A percentile compares a stretch with the other conserved stretches of the same genome.
These are phyloP conservation scores for Blastobotrys persicus DNA, from an alignment of 1,139 yeast species.

Conservation along the genomic window DNA sequence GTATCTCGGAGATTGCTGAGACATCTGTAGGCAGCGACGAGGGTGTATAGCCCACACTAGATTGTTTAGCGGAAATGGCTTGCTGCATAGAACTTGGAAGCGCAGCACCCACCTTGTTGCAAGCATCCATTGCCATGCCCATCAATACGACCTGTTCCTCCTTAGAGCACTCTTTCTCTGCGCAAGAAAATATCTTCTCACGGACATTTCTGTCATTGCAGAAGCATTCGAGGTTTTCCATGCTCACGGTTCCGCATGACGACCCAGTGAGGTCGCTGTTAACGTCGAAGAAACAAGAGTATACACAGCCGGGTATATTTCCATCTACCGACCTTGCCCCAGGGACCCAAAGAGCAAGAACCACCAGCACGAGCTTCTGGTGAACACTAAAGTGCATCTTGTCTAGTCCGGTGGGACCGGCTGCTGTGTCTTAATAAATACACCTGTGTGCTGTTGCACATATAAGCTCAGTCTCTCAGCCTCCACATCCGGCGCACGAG, in stretches of 20 bases:
- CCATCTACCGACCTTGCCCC: not conserved
- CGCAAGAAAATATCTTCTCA: not conserved
- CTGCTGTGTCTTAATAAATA: too few species aligned
- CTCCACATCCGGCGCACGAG: too few species aligned
- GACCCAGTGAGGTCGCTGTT: conserved; percentile 1
- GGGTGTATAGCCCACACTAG: conserved; percentile 2
- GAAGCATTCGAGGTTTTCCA: conserved; percentile 2
- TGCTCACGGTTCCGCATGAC: not conserved
- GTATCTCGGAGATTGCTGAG: conserved; percentile 2
- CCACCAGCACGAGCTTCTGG: not conserved
- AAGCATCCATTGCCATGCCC: not conserved
- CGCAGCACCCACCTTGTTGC: not conserved
- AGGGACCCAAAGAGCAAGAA: not conserved
- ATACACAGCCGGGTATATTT: not conserved
- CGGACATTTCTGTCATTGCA: conserved; percentile 3
- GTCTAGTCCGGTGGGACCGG: too few species aligned
- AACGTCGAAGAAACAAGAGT: not conserved
- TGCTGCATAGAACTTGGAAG: not conserved
- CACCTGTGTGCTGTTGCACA: too few species aligned
- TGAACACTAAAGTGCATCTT: not conserved
- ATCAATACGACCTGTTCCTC: conserved; percentile 2
- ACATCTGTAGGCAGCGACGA: conserved; percentile 1
- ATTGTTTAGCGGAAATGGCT: not conserved
- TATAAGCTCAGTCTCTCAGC: too few species aligned
- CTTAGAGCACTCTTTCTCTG: not conserved